Evolutionary conservation across 768 basidiomycete species (phyloP), one percentile per base, ranked within the genome.

Genomic region (Amanita inopinata): DNA sequence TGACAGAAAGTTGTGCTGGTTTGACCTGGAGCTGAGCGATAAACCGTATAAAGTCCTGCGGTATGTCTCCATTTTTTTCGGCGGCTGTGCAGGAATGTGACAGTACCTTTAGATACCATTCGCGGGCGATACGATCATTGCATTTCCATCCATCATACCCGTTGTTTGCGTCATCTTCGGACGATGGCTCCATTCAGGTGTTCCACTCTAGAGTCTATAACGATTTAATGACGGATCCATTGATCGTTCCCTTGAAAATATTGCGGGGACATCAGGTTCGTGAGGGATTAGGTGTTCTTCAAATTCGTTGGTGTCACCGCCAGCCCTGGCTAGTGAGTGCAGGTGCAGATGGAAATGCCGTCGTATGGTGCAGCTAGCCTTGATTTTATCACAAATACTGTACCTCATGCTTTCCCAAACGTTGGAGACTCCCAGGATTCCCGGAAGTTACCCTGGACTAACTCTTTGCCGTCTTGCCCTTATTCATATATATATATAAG

Each of bases 1-100:
- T 61, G 96, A 99, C 66, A 83, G 87, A 52, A 96, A 97, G 61
- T 66, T 99, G 11, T 93, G 91, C 60, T 99, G 96, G 96, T 98
- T 98, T 61, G 96, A 99, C 66, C 69, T 99, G 50, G 96, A 98
- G 56, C 78, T 99, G 43, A 89, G 84, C 52, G 84, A 88, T 49
- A 96, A 94, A 60, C 96, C 96, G 1, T 99, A 94, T 74, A 97
- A 96, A 65, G 79, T 96, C 42, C 66, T 99, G 53, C 78, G 90
- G 91, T 89, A 60, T 51, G 72, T 61, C 28, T 39, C 30, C 30
- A 46, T 40, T 46, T 45, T 27, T 33, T 34, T 5, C 37, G 32
- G 34, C 27, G 17, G 24, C 22, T 20, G 24, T 25, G 25, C 22
- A 34, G 31, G 43, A 38, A 39, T 18, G 15, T 19, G 15, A 32